A percentile compares a stretch with the other conserved stretches of the same genome.
These are phyloP conservation scores for Penicillium vulpinum DNA, from an alignment of 2,329 filamentous ascomycete species.

Conservation along the genomic window DNA sequence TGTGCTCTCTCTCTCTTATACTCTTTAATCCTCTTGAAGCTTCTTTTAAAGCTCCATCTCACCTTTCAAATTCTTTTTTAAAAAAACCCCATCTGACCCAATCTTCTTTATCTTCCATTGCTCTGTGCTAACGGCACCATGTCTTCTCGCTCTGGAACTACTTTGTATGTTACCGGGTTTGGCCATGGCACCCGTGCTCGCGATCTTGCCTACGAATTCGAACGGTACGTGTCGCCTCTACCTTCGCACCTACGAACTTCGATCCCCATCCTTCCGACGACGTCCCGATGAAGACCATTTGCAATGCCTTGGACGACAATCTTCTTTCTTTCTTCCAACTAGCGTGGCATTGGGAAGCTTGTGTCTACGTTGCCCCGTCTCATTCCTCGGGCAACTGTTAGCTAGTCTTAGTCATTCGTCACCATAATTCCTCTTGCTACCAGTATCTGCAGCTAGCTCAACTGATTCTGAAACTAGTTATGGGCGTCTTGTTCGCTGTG, in stretches of 20 bases:
- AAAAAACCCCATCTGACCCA: neutral
- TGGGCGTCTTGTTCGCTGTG: constrained; percentile 94
- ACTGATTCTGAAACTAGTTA: constrained; percentile 66
- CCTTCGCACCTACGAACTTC: constrained; percentile 36
- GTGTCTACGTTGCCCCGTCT: constrained; percentile 5
- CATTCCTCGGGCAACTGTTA: constrained; percentile 1
- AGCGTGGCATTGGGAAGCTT: constrained; percentile 7
- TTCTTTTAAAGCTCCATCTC: constrained; percentile 9
- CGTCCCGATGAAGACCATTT: constrained; percentile 11
- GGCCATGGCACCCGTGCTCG: constrained; percentile 97
- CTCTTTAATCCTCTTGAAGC: constrained; percentile 8
- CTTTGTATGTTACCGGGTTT: constrained; percentile 98
- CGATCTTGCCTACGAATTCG: constrained; percentile 99
- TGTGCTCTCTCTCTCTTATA: neutral
- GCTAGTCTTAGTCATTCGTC: constrained; percentile 16
- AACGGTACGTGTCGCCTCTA: constrained; percentile 84
- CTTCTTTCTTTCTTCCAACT: constrained; percentile 4
- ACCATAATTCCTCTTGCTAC: constrained; percentile 11
- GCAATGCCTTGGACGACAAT: constrained; percentile 1
- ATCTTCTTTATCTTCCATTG: neutral
- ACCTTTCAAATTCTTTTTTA: neutral
- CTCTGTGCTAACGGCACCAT: constrained; percentile 50
- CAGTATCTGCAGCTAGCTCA: neutral
- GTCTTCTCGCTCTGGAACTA: constrained; percentile 93
- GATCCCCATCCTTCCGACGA: constrained; percentile 23